Base-by-base conservation (phyloP, 345 rosid genomes). In the Bruguiera sexangula region DNA sequence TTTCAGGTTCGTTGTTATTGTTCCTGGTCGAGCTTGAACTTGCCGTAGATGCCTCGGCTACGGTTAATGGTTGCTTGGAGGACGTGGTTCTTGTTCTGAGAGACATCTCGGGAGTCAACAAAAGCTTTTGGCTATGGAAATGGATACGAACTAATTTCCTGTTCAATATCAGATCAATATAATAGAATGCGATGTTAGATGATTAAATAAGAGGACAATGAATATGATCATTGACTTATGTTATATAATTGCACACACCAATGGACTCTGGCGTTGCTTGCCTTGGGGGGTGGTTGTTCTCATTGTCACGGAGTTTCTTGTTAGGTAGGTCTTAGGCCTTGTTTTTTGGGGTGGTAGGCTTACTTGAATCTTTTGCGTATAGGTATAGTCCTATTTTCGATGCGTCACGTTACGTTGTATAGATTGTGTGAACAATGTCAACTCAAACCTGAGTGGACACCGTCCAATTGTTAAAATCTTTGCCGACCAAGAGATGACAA, bases 21-120 rank as follows among this genome's bases (percentile, higher is more conserved):
- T 18, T 36, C 72, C 19, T 32, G 62, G 68, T 63, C 37, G 81
- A 5, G 34, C 39, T 24, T 20, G 82, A 69, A 3, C 55, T 70
- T 34, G 26, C 32, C 21, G 55, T 15, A 7, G 66, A n/a, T 70
- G 54, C 30, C 19, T 53, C 83, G 9, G 73, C 57, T 39, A 46
- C 39, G 67, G 56, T 5, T 43, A 43, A 0, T 0, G 68, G 65
- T 26, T 63, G 73, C 67, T 65, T 73, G 68, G 81, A 11, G 60
- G 82, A 62, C 5, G 82, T 7, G 51, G 73, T 59, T 74, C 87
- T 80, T 27, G 77, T 50, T 37, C 83, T 66, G 0, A 78, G 64
- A 69, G 73, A 69, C 63, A 39, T 16, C 24, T 50, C 19, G 9
- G 13, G 58, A 21, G 31, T 48, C 6, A 22, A n/a, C 21, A 21